These are phyloP conservation scores for Cudoniella acicularis DNA, from an alignment of 495 filamentous ascomycete genomes.

Conservation along the genomic window DNA sequence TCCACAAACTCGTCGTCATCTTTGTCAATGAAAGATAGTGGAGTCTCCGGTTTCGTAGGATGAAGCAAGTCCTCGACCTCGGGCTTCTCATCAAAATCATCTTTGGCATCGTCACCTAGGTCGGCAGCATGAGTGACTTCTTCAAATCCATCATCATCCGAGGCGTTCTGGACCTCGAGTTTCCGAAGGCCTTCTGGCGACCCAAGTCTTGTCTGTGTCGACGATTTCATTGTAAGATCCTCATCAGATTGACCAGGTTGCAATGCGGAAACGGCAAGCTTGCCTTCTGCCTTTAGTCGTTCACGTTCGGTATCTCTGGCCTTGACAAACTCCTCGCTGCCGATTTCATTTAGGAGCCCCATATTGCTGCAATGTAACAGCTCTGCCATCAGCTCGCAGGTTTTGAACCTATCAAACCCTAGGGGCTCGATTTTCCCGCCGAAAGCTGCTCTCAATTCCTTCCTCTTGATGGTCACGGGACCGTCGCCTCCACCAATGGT, in stretches of 20 bases:
- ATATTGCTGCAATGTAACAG: conserved; percentile 98
- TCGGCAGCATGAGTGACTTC: conserved; percentile 74
- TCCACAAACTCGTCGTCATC: conserved; percentile 69
- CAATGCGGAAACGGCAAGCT: conserved; percentile 35
- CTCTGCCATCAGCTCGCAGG: conserved; percentile 98
- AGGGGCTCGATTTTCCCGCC: conserved; percentile 89
- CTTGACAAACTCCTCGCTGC: conserved; percentile 82
- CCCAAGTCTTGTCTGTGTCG: conserved; percentile 34
- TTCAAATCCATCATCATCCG: conserved; percentile 93
- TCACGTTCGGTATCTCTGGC: conserved; percentile 80
- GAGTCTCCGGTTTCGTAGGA: conserved; percentile 7
- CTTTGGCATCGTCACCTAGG: conserved; percentile 58
- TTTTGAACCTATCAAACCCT: conserved; percentile 98
- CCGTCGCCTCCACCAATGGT: conserved; percentile 57
- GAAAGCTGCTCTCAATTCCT: conserved; percentile 78
- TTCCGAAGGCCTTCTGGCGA: conserved; percentile 43
- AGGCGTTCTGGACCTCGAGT: conserved; percentile 70
- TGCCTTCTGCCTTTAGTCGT: conserved; percentile 67
- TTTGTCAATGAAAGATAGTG: conserved; percentile 43
- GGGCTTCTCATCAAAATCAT: conserved; percentile 43
- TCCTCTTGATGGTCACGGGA: conserved; percentile 54
- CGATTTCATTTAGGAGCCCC: conserved; percentile 89
- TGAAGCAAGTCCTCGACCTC: conserved; percentile 16
- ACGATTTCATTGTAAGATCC: conserved; percentile 36
- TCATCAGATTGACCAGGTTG: conserved; percentile 31